These are phyloP conservation scores for Saccharomycopsis hybrid DNA, from an alignment of 1,139 yeast genomes.

Conservation along the genomic window DNA sequence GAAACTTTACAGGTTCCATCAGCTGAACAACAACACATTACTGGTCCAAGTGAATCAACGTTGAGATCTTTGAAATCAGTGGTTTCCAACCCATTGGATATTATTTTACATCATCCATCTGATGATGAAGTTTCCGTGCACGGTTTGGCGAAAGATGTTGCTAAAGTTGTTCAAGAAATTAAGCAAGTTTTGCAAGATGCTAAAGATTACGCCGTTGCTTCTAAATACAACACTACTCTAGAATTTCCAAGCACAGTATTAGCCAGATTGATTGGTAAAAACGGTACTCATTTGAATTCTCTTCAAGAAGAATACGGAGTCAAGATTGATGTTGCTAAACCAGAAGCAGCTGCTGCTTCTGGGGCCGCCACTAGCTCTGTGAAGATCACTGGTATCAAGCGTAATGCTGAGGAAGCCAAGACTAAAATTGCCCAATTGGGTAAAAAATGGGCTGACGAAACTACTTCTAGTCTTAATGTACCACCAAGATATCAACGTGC, in stretches of 20 bases:
- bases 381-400: constrained; percentile 66
- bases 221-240: constrained; percentile 48
- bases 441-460: constrained; percentile 81
- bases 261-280: constrained; percentile 83
- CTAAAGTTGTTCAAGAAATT: constrained; percentile 46
- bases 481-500: constrained; percentile 77
- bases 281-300: constrained; percentile 66
- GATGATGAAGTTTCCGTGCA: constrained; percentile 53
- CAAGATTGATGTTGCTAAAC: constrained; percentile 56
- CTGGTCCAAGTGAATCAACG: constrained; percentile 54
- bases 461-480: constrained; percentile 53
- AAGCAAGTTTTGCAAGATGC: constrained; percentile 54
- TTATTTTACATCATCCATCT: constrained; percentile 29
- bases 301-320: constrained; percentile 77
- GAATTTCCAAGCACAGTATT: constrained; percentile 62
- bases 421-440: constrained; percentile 50
- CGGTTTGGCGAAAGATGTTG: constrained; percentile 57
- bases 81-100: constrained; percentile 29
- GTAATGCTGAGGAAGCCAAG: constrained; percentile 73
- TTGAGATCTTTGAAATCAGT: constrained; percentile 41
- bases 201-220: constrained; percentile 52
- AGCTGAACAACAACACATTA: constrained; percentile 50
- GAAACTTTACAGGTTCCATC: constrained; percentile 46
- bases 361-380: constrained; percentile 56
- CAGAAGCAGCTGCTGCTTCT: constrained; percentile 31